phyloP scores from a whole-genome alignment of 129 eudicot genomes.

The Centrapalus pauciflorus region DNA sequence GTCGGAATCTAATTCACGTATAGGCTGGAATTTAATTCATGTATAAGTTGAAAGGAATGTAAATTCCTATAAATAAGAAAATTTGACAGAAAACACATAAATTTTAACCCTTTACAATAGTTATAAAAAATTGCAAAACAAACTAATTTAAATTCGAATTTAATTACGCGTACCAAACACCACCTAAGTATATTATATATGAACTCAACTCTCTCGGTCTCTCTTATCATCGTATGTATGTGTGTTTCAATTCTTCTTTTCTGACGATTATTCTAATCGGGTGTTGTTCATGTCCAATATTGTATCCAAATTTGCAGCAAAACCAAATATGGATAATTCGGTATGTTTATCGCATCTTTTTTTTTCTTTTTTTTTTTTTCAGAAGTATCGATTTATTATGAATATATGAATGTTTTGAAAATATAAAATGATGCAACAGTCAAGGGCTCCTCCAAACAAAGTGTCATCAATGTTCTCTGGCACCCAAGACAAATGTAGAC shows the following conservation, averaged over 20 bases:
- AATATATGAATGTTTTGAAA: conserved; percentile 3
- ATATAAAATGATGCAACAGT: conserved; percentile 29
- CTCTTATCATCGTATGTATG: not conserved
- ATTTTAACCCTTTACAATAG: too few relatives aligned
- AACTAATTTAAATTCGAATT: too few relatives aligned
- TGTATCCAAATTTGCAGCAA: conserved; percentile 29
- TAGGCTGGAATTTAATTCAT: too few relatives aligned
- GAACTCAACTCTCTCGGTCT: too few relatives aligned
- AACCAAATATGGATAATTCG: conserved; percentile 53
- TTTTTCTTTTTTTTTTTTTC: not conserved
- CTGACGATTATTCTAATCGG: not conserved
- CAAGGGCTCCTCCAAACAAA: conserved; percentile 61
- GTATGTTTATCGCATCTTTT: conserved; percentile 25
- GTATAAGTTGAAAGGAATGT: too few relatives aligned
- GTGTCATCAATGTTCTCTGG: conserved; percentile 73
- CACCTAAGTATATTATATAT: not conserved
- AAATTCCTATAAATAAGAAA: too few relatives aligned
- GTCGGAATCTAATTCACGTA: too few relatives aligned
- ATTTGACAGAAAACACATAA: too few relatives aligned
- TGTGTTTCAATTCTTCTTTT: not conserved
- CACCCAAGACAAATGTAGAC: conserved; percentile 87
- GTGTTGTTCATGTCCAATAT: not conserved
- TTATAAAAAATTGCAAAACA: too few relatives aligned
- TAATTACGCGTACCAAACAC: too few relatives aligned
- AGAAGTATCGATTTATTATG: not conserved